Evolutionary conservation across 169 alveolate genomes (phyloP).

Genomic region (Plasmodium gaboni): DNA sequence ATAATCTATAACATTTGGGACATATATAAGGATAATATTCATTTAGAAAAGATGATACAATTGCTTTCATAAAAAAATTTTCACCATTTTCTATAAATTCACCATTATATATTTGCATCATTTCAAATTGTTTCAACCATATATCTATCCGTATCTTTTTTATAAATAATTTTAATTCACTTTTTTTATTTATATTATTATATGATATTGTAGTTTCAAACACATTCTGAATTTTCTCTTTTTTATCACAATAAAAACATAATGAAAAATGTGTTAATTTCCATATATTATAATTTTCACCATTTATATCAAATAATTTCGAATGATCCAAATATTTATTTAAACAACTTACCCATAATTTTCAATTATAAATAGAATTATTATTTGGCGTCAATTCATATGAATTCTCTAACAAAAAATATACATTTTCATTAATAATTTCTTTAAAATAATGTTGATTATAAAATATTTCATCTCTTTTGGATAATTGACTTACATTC

Average conservation of each 20-base stretch:
- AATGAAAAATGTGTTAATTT: constrained; percentile 76
- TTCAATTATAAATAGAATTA: no score
- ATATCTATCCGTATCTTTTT: constrained; percentile 82
- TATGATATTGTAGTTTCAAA: constrained; percentile 33
- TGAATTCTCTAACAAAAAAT: no score
- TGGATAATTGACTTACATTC: no score
- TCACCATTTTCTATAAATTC: constrained; percentile 87
- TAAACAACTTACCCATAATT: no score
- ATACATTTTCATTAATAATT: no score
- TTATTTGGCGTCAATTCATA: no score
- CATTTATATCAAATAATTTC: constrained; percentile 25
- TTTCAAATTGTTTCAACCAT: constrained; percentile 83
- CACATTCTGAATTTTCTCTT: constrained; percentile 80
- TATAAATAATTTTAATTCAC: constrained; percentile 75
- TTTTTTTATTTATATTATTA: constrained; percentile 19
- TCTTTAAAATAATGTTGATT: no score
- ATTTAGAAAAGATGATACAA: constrained; percentile 80
- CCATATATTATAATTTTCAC: constrained; percentile 77
- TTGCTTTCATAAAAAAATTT: constrained; percentile 87
- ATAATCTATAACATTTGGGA: constrained; percentile 79
- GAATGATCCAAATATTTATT: no score
- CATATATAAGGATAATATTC: constrained; percentile 75
- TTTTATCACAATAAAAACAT: constrained; percentile 76
- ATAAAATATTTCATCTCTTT: no score
- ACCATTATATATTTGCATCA: constrained; percentile 81